Conservation (phyloP, 805 yeast genomes). For the Candida multigemmis region DNA sequence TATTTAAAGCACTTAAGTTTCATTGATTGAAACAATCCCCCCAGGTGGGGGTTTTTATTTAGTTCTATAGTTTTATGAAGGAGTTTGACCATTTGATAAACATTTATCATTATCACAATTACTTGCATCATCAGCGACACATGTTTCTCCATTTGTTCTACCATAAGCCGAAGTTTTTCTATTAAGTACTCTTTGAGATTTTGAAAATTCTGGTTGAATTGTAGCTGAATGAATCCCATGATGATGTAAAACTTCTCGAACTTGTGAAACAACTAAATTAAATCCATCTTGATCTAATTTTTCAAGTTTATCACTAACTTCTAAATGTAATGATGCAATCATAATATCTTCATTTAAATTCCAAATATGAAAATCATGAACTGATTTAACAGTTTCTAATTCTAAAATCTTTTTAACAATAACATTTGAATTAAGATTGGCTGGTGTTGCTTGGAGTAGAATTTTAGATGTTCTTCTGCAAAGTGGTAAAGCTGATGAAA, state of each 20-base stretch:
- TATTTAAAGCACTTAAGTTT: not conserved
- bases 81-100: slow-evolving; percentile 2
- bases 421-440: slow-evolving; percentile 65
- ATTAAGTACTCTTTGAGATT: slow-evolving; percentile 2
- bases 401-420: slow-evolving; percentile 61
- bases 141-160: slow-evolving; percentile 15
- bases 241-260: slow-evolving; percentile 69
- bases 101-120: slow-evolving; percentile 21
- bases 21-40: not conserved
- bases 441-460: slow-evolving; percentile 86
- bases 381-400: slow-evolving; percentile 67
- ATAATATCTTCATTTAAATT: slow-evolving; percentile 79
- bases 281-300: slow-evolving; percentile 34
- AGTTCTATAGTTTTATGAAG: not conserved
- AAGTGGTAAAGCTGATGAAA: slow-evolving; percentile 84
- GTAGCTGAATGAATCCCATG: slow-evolving; percentile 91
- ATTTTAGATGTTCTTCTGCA: slow-evolving; percentile 83
- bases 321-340: slow-evolving; percentile 82
- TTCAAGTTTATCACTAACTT: slow-evolving; percentile 48
- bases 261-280: slow-evolving; percentile 59
- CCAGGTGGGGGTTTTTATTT: not conserved
- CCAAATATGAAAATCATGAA: slow-evolving; percentile 97
- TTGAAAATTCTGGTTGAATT: slow-evolving; percentile 84
- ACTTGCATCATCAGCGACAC: slow-evolving; percentile 20
- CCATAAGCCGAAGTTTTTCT: slow-evolving; percentile 17